Percentiles rank a stretch among this genome's conserved stretches.
Evolutionary conservation across 2,329 filamentous ascomycete genomes (phyloP).

Genomic region (Exserohilum turcica): DNA sequence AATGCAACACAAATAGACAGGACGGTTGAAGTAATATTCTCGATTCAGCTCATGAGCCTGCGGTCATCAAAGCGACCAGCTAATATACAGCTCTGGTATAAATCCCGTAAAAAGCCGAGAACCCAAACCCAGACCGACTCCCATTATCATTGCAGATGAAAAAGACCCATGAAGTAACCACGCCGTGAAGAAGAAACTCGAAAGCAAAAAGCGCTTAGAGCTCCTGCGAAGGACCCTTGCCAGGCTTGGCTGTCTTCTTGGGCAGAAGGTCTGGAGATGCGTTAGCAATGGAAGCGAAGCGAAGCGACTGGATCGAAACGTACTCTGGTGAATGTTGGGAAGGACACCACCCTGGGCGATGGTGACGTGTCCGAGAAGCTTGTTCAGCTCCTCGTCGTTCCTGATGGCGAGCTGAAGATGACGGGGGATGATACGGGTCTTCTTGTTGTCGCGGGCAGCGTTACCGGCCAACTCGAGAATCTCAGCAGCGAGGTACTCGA

Average conservation of each 20-base stretch:
- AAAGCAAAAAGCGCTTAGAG: conserved; percentile 66
- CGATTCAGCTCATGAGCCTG: conserved; percentile 51
- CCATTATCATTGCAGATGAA: conserved; percentile 76
- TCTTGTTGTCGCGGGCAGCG: conserved; percentile 99
- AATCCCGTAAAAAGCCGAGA: conserved; percentile 57
- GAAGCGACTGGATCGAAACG: conserved; percentile 48
- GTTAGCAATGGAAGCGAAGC: conserved; percentile 47
- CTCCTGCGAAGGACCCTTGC: conserved; percentile 93
- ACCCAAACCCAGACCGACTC: conserved; percentile 67
- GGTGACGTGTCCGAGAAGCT: conserved; percentile 93
- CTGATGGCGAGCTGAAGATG: conserved; percentile 99
- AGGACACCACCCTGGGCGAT: conserved; percentile 97
- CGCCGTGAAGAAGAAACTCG: conserved; percentile 50
- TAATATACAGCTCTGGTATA: conserved; percentile 67
- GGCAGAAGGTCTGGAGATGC: conserved; percentile 80
- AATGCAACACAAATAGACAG: neutral
- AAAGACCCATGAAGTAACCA: conserved; percentile 59
- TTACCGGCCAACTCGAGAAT: conserved; percentile 99
- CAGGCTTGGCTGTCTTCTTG: conserved; percentile 97
- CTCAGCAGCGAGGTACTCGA: conserved; percentile 98
- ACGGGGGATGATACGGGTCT: conserved; percentile 99
- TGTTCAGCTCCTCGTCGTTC: conserved; percentile 99
- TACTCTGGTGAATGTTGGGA: conserved; percentile 97
- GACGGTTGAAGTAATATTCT: conserved; percentile 39
- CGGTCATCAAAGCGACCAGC: conserved; percentile 58